These are phyloP conservation scores for Avena eriantha DNA, from an alignment of 176 grass and related monocot genomes.

Conservation along the genomic window DNA sequence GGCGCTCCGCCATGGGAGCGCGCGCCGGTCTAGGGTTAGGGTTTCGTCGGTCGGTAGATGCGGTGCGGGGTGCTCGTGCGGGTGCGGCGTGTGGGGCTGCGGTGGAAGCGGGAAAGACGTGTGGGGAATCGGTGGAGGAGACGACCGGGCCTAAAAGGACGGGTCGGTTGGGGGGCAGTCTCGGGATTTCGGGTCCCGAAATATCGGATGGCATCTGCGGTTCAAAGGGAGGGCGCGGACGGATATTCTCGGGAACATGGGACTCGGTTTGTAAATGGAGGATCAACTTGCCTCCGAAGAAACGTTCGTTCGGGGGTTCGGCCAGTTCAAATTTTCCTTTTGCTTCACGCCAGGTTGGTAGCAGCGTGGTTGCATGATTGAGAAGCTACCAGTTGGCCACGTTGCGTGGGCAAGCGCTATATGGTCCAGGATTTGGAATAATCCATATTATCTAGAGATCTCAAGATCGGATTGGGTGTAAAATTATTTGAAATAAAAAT, in stretches of 20 bases:
- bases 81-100: slow-evolving; percentile 29
- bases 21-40: slow-evolving; percentile 49
- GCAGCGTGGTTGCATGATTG: neutral
- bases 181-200: neutral
- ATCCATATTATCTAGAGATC: neutral
- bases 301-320: neutral
- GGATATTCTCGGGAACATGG: neutral
- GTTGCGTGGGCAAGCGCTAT: neutral
- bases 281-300: neutral
- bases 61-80: neutral
- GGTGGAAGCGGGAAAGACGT: slow-evolving; percentile 48
- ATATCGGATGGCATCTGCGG: neutral
- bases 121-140: neutral
- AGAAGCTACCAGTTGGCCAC: neutral
- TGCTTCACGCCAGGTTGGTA: neutral
- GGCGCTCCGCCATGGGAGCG: slow-evolving; percentile 52
- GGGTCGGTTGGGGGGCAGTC: neutral
- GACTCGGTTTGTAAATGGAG: neutral
- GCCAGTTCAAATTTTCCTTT: neutral
- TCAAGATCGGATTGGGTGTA: neutral
- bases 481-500: too few species aligned
- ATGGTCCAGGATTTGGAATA: neutral
- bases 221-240: neutral
- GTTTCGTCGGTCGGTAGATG: slow-evolving; percentile 21
- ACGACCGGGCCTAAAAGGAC: slow-evolving; percentile 11